Conservation (phyloP, 2,329 filamentous ascomycete species). For the Botrytis medusae region DNA sequence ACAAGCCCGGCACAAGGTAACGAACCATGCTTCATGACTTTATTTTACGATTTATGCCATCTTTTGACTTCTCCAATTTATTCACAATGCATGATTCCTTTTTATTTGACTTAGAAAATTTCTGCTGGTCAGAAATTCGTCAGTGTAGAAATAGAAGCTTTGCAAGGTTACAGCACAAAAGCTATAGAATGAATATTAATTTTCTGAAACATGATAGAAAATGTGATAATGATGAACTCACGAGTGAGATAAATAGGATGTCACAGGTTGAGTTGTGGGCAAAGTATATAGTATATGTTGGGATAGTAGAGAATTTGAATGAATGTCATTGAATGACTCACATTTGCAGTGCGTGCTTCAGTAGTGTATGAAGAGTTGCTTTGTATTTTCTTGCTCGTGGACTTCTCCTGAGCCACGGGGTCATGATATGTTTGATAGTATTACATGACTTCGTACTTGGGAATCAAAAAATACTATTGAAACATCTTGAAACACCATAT, state of each 20-base stretch:
- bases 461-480: background rate
- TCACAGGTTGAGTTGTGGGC: background rate
- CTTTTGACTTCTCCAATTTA: background rate
- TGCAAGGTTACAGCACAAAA: background rate
- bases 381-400: background rate
- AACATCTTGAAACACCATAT: background rate
- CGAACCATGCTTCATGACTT: background rate
- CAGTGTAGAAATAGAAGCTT: background rate
- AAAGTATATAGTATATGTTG: background rate
- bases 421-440: background rate
- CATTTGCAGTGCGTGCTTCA: rapidly evolving
- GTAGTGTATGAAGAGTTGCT: rapidly evolving
- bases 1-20: background rate
- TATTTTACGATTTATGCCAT: background rate
- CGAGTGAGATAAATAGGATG: background rate
- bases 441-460: background rate
- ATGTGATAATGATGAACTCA: background rate
- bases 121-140: background rate
- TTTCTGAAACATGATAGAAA: background rate
- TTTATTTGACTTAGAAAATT: background rate
- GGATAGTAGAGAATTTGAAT: background rate
- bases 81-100: background rate
- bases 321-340: too few relatives aligned
- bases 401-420: background rate
- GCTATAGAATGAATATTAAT: background rate